These are phyloP conservation scores for Stagonosporopsis rhizophila DNA, from an alignment of 2,329 filamentous ascomycete species.

Conservation along the genomic window DNA sequence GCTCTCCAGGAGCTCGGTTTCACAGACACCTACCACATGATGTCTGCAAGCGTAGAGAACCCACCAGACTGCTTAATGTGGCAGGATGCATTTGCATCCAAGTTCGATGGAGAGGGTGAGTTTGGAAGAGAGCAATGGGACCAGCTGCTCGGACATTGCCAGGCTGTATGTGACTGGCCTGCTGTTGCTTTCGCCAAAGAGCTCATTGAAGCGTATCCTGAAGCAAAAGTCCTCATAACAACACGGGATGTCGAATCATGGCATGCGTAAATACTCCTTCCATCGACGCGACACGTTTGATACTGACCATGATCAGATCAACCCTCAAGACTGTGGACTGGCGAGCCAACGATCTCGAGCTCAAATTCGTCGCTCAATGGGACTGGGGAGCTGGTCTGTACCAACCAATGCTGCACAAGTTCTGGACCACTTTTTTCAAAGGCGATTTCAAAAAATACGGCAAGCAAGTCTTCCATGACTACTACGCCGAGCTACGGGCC, in stretches of 20 bases:
- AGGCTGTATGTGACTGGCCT: conserved; percentile 43
- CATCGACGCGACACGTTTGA: not conserved
- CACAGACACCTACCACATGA: conserved; percentile 49
- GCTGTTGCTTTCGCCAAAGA: conserved; percentile 38
- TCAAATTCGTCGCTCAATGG: conserved; percentile 61
- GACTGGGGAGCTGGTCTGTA: conserved; percentile 73
- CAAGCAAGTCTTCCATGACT: conserved; percentile 67
- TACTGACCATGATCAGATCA: conserved; percentile 46
- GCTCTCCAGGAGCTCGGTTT: conserved; percentile 72
- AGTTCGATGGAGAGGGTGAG: conserved; percentile 66
- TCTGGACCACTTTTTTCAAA: conserved; percentile 73
- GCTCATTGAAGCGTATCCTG: conserved; percentile 44
- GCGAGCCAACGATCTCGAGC: conserved; percentile 70
- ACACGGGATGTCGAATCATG: conserved; percentile 23
- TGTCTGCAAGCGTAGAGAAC: conserved; percentile 73
- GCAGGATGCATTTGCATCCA: conserved; percentile 71
- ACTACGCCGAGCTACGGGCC: conserved; percentile 61
- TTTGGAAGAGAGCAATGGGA: conserved; percentile 64
- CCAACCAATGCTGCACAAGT: conserved; percentile 73
- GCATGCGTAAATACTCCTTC: conserved; percentile 40
- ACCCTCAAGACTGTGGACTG: conserved; percentile 73
- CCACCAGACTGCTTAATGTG: conserved; percentile 72
- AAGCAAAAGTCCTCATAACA: conserved; percentile 46
- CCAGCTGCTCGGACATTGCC: conserved; percentile 55
- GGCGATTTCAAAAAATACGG: conserved; percentile 71